Percentiles rank a stretch among this genome's conserved stretches.
These are phyloP conservation scores for Thelephora aurantiotincta DNA, from an alignment of 768 basidiomycete genomes.

Conservation along the genomic window DNA sequence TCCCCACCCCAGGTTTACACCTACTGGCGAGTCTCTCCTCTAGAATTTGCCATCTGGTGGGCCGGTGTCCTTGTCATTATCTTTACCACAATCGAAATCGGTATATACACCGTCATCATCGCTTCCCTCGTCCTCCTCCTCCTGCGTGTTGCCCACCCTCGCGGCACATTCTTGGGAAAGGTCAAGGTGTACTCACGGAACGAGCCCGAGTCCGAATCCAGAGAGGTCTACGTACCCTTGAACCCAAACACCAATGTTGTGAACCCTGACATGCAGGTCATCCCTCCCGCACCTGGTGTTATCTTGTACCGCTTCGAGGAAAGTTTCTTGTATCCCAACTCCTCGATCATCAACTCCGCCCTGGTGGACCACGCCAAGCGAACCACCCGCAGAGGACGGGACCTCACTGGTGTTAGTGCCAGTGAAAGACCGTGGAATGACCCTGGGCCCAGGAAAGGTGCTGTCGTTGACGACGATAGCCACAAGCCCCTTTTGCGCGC, in stretches of 20 bases:
- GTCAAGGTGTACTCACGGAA: slow-evolving; percentile 34
- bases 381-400: slow-evolving; percentile 62
- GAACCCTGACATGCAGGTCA: slow-evolving; percentile 58
- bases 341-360: slow-evolving; percentile 48
- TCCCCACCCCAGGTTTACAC: slow-evolving; percentile 70
- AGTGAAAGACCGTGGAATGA: slow-evolving; percentile 93
- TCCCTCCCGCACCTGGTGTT: slow-evolving; percentile 73
- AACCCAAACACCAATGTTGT: slow-evolving; percentile 37
- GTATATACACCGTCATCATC: slow-evolving; percentile 79
- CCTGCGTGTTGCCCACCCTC: slow-evolving; percentile 75
- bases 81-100: slow-evolving; percentile 89
- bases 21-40: slow-evolving; percentile 89
- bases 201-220: slow-evolving; percentile 22
- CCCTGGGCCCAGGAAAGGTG: slow-evolving; percentile 49
- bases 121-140: slow-evolving; percentile 71
- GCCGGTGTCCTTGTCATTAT: slow-evolving; percentile 83
- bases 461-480: slow-evolving; percentile 29
- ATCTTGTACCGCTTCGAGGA: slow-evolving; percentile 89
- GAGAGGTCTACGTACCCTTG: slow-evolving; percentile 81
- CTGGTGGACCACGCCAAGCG: slow-evolving; percentile 74
- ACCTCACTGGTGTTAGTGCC: slow-evolving; percentile 46
- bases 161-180: slow-evolving; percentile 83
- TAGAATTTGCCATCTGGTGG: slow-evolving; percentile 82
- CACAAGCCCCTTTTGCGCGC: slow-evolving; percentile 62
- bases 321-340: slow-evolving; percentile 77